Evolutionary conservation across 2,329 filamentous ascomycete genomes (phyloP).

Genomic region (Escovopsis sp.): DNA sequence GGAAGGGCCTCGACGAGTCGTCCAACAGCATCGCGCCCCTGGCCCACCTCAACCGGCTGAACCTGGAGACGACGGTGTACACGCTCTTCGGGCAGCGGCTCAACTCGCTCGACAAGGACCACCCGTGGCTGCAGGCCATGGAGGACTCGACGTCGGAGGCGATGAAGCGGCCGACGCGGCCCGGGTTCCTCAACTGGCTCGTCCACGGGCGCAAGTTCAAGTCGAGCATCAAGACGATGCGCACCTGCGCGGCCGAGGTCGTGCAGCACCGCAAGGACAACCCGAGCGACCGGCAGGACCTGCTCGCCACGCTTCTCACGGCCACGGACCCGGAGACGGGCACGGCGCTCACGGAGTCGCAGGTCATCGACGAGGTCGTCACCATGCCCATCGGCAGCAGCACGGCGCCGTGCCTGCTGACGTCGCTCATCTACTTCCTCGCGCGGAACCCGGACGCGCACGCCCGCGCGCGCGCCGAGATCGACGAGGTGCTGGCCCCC

Average conservation of each 20-base stretch:
- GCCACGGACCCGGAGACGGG: constrained; percentile 48
- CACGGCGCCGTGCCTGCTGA: constrained; percentile 32
- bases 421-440: constrained; percentile 34
- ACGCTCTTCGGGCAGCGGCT: constrained; percentile 37
- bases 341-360: constrained; percentile 39
- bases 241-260: constrained; percentile 40
- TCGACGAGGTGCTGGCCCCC: constrained; percentile 32
- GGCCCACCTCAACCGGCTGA: constrained; percentile 36
- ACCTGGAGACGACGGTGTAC: constrained; percentile 35
- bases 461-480: constrained; percentile 35
- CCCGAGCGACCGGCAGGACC: constrained; percentile 40
- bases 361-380: constrained; percentile 54
- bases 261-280: constrained; percentile 40
- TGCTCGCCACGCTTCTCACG: constrained; percentile 45
- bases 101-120: constrained; percentile 31
- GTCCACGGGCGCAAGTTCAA: constrained; percentile 39
- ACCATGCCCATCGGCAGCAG: constrained; percentile 47
- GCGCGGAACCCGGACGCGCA: constrained; percentile 34
- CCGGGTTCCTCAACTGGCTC: constrained; percentile 36
- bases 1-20: constrained; percentile 23
- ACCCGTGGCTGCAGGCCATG: constrained; percentile 37
- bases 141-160: constrained; percentile 40
- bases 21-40: constrained; percentile 30
- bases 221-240: constrained; percentile 36
- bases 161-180: constrained; percentile 38